These are phyloP conservation scores for Byssothecium circinans DNA, from an alignment of 2,329 filamentous ascomycete species.

Conservation along the genomic window DNA sequence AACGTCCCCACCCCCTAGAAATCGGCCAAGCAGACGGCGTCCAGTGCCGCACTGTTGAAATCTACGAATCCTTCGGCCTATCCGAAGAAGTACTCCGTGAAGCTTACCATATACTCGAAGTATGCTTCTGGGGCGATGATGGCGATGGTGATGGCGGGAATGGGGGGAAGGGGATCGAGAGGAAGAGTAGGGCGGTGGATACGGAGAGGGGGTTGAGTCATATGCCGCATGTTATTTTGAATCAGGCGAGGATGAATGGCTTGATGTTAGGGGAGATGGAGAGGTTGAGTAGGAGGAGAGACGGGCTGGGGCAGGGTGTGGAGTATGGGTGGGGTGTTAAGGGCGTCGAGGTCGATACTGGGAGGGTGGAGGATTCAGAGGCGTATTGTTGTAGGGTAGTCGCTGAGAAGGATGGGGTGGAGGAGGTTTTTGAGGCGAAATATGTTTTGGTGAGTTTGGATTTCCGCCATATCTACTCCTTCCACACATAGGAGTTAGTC, in stretches of 20 bases:
- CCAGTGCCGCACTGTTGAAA: constrained; percentile 69
- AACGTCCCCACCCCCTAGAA: constrained; percentile 55
- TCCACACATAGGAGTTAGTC: too few relatives aligned
- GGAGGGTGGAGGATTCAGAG: constrained; percentile 32
- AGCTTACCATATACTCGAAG: constrained; percentile 67
- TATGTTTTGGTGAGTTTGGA: constrained; percentile 39
- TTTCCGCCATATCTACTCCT: neutral
- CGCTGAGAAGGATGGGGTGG: constrained; percentile 33
- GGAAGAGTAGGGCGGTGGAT: constrained; percentile 53
- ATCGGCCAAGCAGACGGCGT: constrained; percentile 66
- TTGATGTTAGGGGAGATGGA: constrained; percentile 58
- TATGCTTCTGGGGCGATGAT: constrained; percentile 50
- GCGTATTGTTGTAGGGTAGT: constrained; percentile 37
- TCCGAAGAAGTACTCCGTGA: constrained; percentile 65
- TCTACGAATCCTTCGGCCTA: constrained; percentile 72
- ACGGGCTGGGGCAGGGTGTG: constrained; percentile 52
- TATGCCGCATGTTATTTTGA: constrained; percentile 68
- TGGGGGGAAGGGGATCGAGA: constrained; percentile 43
- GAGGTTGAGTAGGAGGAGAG: constrained; percentile 35
- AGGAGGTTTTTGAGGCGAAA: constrained; percentile 40
- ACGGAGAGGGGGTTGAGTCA: constrained; percentile 62
- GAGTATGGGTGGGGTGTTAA: constrained; percentile 59
- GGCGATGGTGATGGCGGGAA: constrained; percentile 9
- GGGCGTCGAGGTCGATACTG: constrained; percentile 54
- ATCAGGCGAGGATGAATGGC: constrained; percentile 70